Conservation (phyloP, 495 filamentous ascomycete genomes). For the Entonaema liquescens region DNA sequence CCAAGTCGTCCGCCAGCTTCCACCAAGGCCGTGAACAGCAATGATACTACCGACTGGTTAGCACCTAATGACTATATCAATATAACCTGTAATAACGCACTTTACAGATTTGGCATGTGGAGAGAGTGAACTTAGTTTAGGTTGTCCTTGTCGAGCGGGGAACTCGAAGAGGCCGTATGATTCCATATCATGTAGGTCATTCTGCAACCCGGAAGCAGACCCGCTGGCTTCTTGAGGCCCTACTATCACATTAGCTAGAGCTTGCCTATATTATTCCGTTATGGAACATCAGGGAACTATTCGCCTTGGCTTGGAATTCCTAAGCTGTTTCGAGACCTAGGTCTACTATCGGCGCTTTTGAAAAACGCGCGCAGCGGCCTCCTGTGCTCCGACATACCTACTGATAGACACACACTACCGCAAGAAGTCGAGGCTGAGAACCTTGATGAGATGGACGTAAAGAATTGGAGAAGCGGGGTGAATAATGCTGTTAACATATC, state of each 20-base stretch:
- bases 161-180: not conserved
- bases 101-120: not conserved
- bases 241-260: too few species aligned
- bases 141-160: not conserved
- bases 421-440: not conserved
- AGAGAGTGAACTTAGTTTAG: not conserved
- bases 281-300: too few species aligned
- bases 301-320: too few species aligned
- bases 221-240: too few species aligned
- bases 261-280: too few species aligned
- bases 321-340: not conserved
- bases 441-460: not conserved
- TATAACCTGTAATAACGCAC: not conserved
- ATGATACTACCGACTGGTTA: not conserved
- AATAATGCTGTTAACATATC: not conserved
- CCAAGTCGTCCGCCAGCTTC: not conserved
- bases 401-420: not conserved
- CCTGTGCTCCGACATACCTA: not conserved
- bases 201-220: too few species aligned
- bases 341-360: not conserved
- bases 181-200: too few species aligned
- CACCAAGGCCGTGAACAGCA: not conserved
- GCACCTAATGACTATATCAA: not conserved
- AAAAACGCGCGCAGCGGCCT: not conserved
- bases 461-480: not conserved